Conservation (phyloP, 108 stramenopile genomes). For the Aurantiochytrium sp. region DNA sequence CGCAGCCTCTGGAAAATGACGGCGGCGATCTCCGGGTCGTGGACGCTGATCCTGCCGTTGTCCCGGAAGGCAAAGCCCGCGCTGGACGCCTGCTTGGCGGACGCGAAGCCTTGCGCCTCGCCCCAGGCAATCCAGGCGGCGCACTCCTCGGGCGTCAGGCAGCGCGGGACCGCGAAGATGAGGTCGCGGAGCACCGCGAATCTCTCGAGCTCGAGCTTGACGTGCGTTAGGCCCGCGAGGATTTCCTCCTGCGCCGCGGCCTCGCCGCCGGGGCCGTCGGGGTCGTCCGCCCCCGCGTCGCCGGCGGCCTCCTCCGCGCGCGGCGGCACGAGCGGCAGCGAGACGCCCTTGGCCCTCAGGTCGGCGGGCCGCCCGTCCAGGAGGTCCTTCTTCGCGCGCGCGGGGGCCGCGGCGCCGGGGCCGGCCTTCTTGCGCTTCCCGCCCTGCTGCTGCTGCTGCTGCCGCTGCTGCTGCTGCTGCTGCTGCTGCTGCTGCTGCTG, state of each 20-base stretch:
- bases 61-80: constrained; percentile 71
- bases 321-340: neutral
- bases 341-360: neutral
- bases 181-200: neutral
- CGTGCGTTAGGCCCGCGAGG: neutral
- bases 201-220: neutral
- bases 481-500: too few relatives aligned
- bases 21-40: constrained; percentile 30
- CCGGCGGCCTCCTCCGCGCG: neutral
- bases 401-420: neutral
- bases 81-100: constrained; percentile 62
- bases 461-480: too few relatives aligned
- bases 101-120: constrained; percentile 58
- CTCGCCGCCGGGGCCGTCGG: neutral
- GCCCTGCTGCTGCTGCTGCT: neutral
- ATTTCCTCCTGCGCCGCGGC: neutral
- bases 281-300: neutral
- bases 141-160: constrained; percentile 67
- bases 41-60: constrained; percentile 51
- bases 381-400: neutral
- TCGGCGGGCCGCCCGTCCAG: neutral
- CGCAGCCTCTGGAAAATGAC: constrained; percentile 41
- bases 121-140: constrained; percentile 68
- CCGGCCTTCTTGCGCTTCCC: neutral
- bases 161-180: neutral